Percentiles rank a stretch among this genome's conserved stretches.
Evolutionary conservation across 495 filamentous ascomycete genomes (phyloP).

Genomic region (Neurospora terricola): DNA sequence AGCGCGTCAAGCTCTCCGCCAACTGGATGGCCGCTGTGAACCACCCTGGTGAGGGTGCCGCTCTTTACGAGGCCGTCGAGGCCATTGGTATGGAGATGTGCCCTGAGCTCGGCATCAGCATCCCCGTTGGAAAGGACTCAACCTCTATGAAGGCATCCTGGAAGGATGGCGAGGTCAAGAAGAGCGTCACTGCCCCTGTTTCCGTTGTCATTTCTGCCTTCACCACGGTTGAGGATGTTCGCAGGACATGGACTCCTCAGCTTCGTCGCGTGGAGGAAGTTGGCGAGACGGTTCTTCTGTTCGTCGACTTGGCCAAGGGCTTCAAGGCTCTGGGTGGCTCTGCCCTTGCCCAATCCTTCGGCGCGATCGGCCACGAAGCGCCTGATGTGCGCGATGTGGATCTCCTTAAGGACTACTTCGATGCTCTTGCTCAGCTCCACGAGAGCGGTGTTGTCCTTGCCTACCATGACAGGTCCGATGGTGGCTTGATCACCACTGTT

Average conservation of each 20-base stretch:
- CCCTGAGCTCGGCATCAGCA: constrained; percentile 74
- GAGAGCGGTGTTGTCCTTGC: constrained; percentile 81
- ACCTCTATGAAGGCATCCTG: constrained; percentile 98
- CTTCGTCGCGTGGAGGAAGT: constrained; percentile 75
- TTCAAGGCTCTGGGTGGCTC: constrained; percentile 80
- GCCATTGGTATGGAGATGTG: constrained; percentile 83
- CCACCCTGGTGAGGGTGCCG: constrained; percentile 88
- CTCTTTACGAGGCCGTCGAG: constrained; percentile 87
- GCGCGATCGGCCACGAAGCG: constrained; percentile 70
- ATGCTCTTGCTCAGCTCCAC: constrained; percentile 79
- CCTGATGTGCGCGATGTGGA: constrained; percentile 79
- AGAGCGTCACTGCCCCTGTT: constrained; percentile 85
- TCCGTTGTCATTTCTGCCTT: constrained; percentile 88
- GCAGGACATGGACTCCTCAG: constrained; percentile 87
- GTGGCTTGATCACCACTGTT: constrained; percentile 84
- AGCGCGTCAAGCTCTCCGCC: constrained; percentile 75
- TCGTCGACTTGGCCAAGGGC: constrained; percentile 77
- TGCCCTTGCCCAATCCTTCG: constrained; percentile 85
- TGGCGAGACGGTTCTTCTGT: constrained; percentile 80
- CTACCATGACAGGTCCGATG: constrained; percentile 91
- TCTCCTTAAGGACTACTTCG: constrained; percentile 82
- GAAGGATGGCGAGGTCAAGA: constrained; percentile 65
- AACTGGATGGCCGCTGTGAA: constrained; percentile 98
- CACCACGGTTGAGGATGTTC: constrained; percentile 65
- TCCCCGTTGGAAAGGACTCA: constrained; percentile 95